Base-by-base conservation (phyloP, 1,284 basidiomycete genomes). In the Apiotrichum akiyoshidainum region DNA sequence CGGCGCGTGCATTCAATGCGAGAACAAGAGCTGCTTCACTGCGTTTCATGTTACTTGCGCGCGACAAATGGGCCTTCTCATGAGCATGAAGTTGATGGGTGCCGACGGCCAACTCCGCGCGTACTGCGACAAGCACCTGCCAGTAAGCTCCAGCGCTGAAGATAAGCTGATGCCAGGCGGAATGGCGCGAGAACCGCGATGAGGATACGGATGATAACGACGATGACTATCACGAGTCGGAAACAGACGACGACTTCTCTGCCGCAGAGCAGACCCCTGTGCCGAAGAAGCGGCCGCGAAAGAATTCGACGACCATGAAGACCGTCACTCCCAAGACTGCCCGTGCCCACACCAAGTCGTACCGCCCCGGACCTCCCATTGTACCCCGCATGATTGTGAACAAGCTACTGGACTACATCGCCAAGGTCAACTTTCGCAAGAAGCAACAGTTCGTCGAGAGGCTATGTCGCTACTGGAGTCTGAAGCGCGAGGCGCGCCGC, bases 31-130 rank as follows among this genome's bases (percentile, higher is more conserved):
- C 2, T 99, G 96, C 78, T 95, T 92, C 75, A 83, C 88, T 3
- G 94, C 96, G 0, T 99, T 97, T 69, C 96, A 99, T 73, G 85
- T 90, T 2, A 96, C 95, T 0, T 99, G 96, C 71, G 96, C 94
- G 0, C 82, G 94, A 16, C 88, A 88, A 67, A 84, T 89, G 67
- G 91, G 89, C 62, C 75, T 93, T 8, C 74, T 94, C 13, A 83
- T 88, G 78, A 89, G 89, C 3, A 94, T 94, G 91, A 94, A 94
- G 76, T 86, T 84, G 34, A 83, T 88, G 3, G 72, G 66, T 19
- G 63, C 69, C 8, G 74, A 75, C 26, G 76, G 77, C 1, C 66
- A 73, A 0, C 81, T 95, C 13, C 85, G 86, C 8, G 88, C 86
- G 51, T 95, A 83, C 70, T 97, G 93, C 69, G 89, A 93, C 69